Evolutionary conservation across 2,329 filamentous ascomycete species (phyloP).

Genomic region (Chaetothyriales sp.): DNA sequence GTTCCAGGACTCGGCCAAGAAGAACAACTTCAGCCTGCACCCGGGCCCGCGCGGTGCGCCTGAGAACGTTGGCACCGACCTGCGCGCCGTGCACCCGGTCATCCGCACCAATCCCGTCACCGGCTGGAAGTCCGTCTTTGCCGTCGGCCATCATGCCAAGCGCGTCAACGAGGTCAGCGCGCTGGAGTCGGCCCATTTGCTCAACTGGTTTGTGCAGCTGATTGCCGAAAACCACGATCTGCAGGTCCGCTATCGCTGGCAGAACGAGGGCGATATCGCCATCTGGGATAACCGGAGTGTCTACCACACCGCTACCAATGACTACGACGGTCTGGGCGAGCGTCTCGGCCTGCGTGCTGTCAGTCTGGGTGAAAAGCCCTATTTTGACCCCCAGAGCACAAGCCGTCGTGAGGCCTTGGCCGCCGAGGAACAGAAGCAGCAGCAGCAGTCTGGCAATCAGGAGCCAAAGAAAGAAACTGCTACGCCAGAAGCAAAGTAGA

Average conservation of each 20-base stretch:
- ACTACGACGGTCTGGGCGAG: conserved; percentile 21
- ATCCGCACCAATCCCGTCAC: conserved; percentile 49
- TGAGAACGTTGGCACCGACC: conserved; percentile 37
- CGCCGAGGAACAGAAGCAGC: neutral
- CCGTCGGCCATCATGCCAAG: conserved; percentile 27
- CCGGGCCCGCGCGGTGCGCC: conserved; percentile 36
- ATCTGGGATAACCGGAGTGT: conserved; percentile 24
- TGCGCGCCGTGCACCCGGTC: conserved; percentile 40
- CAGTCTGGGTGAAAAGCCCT: conserved; percentile 23
- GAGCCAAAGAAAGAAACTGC: neutral
- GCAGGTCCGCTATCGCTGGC: conserved; percentile 36
- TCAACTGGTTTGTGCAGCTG: conserved; percentile 29
- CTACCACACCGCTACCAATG: conserved; percentile 21
- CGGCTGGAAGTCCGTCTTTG: conserved; percentile 45
- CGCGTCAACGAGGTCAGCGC: conserved; percentile 31
- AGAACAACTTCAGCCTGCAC: conserved; percentile 22
- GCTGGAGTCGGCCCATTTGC: conserved; percentile 28
- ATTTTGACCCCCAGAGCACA: conserved; percentile 21
- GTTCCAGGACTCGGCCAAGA: conserved; percentile 35
- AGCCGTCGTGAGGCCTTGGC: conserved; percentile 8
- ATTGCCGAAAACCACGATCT: conserved; percentile 37
- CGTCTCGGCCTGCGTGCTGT: conserved; percentile 21
- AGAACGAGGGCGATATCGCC: conserved; percentile 33
- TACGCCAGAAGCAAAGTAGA: neutral
- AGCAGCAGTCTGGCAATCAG: neutral